Base-by-base conservation (phyloP, 495 filamentous ascomycete genomes). In the Neurospora discreta region DNA sequence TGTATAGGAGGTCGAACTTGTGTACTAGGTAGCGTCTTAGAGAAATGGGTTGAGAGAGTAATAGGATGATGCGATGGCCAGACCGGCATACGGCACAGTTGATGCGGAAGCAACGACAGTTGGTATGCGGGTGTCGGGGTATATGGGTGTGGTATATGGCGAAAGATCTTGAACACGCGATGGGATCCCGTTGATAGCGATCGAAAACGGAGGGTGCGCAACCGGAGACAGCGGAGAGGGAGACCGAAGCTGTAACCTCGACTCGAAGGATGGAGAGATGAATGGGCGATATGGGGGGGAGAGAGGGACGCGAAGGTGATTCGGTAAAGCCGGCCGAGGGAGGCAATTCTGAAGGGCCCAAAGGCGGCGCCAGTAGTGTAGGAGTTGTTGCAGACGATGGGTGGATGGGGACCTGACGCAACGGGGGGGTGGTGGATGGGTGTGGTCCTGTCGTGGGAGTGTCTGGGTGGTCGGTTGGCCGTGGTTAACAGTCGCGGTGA, bases 401-500 rank as follows among this genome's bases (percentile, higher is more conserved):
- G 65, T 38, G 42, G 71, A 68, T 71, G 72, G 72, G 73, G 75
- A 77, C 72, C 52, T 65, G 52, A 65, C 26, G 70, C 26, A 73
- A 41, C 68, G 46, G 70, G 73, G 69, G 74, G 73, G 33, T n/a
- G n/a, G n/a, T n/a, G n/a, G 74, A 72, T 69, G 72, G 71, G 74
- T 58, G 71, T 71, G 46, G 65, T 73, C 70, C 39, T 73, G 71
- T 40, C 72, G 33, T 39, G 36, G 52, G 36, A 41, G 67, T 69
- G 33, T 52, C 46, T 38, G 69, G 71, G 72, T 68, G 71, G 71
- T 69, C 68, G 58, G 52, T 69, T 68, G 44, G 60, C 42, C 18
- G 39, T 41, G 69, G 26, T 58, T n/a, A 26, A 41, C 41, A 41
- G 71, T 70, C 70, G 65, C 72, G 65, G 74, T 52, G 44, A 58